A percentile compares a stretch with the other conserved stretches of the same genome.
Conservation (phyloP, 1,284 basidiomycete species). For the Taiwanofungus camphoratus region DNA sequence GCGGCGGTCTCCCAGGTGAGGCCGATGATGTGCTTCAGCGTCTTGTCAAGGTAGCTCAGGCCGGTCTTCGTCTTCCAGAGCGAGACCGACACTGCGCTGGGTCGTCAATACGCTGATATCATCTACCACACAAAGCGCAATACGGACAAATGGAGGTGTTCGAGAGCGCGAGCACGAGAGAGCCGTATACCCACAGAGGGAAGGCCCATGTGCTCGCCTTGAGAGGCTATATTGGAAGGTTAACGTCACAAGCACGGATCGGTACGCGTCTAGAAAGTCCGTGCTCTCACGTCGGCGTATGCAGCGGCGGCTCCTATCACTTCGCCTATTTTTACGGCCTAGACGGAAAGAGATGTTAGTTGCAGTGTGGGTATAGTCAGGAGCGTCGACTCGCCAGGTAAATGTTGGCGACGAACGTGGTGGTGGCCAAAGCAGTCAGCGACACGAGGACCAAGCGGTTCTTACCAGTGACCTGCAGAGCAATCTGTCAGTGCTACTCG, state of each 20-base stretch:
- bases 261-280: background rate
- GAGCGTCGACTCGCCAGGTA: constrained; percentile 29
- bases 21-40: constrained; percentile 36
- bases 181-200: constrained; percentile 21
- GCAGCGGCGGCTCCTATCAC: constrained; percentile 12
- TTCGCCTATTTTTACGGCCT: constrained; percentile 22
- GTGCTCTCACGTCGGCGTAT: constrained; percentile 21
- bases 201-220: constrained; percentile 25
- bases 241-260: constrained; percentile 2
- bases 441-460: constrained; percentile 32
- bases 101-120: too few species aligned
- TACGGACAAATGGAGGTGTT: constrained; percentile 37
- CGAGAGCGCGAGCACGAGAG: constrained; percentile 34
- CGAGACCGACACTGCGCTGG: constrained; percentile 32
- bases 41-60: constrained; percentile 35
- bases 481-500: background rate
- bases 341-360: background rate
- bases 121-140: background rate
- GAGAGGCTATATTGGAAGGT: constrained; percentile 26
- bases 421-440: constrained; percentile 22
- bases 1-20: constrained; percentile 46
- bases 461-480: constrained; percentile 38
- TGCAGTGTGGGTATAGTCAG: background rate
- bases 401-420: constrained; percentile 29
- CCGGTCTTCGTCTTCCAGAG: constrained; percentile 43